A percentile compares a stretch with the other conserved stretches of the same genome.
phyloP scores from a whole-genome alignment of 2,329 filamentous ascomycete species.

The Hypoxylon rubiginosum region DNA sequence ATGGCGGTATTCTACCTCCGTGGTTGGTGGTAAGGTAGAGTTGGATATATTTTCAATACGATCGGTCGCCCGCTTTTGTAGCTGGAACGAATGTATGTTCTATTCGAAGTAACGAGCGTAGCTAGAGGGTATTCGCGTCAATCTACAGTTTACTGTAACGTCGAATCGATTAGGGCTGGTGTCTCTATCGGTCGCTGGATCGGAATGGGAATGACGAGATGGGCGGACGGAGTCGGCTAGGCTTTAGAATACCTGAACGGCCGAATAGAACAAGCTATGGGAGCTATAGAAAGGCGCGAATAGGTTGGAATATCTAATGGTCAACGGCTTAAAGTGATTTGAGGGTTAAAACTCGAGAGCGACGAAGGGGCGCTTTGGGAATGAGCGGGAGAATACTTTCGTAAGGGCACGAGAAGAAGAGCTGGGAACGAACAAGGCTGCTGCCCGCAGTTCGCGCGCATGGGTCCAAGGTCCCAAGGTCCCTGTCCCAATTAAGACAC shows the following conservation, averaged over 20 bases:
- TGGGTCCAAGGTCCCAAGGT: neutral
- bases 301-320: neutral
- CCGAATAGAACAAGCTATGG: slow-evolving; percentile 1
- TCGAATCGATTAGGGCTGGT: slow-evolving; percentile 9
- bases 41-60: slow-evolving; percentile 5
- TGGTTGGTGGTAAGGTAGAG: slow-evolving; percentile 5
- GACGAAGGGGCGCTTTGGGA: slow-evolving; percentile 21
- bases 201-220: slow-evolving; percentile 29
- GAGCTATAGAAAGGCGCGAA: neutral
- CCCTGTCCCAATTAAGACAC: neutral
- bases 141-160: neutral
- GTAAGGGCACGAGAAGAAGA: slow-evolving; percentile 30
- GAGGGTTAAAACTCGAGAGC: slow-evolving; percentile 12
- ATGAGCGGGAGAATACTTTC: slow-evolving; percentile 33
- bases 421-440: slow-evolving; percentile 40
- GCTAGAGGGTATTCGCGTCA: neutral
- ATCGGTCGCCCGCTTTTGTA: neutral
- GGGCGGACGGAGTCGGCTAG: slow-evolving; percentile 6
- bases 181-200: slow-evolving; percentile 35
- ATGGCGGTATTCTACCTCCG: slow-evolving; percentile 53
- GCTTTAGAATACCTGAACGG: slow-evolving; percentile 3
- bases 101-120: neutral
- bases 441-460: slow-evolving; percentile 33
- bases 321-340: neutral
- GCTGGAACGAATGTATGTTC: neutral